These are phyloP conservation scores for Microsporum canis DNA, from an alignment of 2,329 filamentous ascomycete genomes.

Conservation along the genomic window DNA sequence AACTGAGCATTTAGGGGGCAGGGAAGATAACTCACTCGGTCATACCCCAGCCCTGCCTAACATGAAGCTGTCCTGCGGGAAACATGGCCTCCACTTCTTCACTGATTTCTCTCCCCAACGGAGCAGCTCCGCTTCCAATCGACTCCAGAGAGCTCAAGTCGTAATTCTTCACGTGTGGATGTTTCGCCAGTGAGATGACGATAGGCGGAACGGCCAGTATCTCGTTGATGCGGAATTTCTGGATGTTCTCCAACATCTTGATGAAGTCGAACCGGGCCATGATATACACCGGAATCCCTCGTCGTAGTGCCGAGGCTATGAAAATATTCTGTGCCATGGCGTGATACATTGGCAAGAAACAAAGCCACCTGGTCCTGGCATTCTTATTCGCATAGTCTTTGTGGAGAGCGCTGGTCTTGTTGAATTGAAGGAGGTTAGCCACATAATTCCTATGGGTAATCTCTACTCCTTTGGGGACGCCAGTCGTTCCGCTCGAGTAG, in stretches of 20 bases:
- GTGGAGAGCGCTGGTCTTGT: conserved; percentile 38
- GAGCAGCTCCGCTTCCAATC: conserved; percentile 58
- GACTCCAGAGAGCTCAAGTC: conserved; percentile 55
- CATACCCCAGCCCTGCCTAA: conserved; percentile 78
- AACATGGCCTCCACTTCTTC: conserved; percentile 50
- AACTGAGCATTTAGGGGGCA: not conserved
- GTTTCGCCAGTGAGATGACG: conserved; percentile 60
- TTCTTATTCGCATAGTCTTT: conserved; percentile 39
- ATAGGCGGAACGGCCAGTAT: conserved; percentile 63
- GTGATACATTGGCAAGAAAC: conserved; percentile 68
- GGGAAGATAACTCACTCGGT: conserved; percentile 46
- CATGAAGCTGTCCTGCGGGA: conserved; percentile 37
- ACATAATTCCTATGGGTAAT: conserved; percentile 69
- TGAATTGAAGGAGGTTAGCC: conserved; percentile 54
- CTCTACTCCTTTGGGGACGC: conserved; percentile 72
- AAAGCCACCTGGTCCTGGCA: conserved; percentile 41
- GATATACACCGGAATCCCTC: conserved; percentile 58
- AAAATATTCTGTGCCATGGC: conserved; percentile 62
- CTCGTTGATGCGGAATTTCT: conserved; percentile 57
- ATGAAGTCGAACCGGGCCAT: conserved; percentile 69
- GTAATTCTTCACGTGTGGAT: conserved; percentile 52
- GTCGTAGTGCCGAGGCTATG: conserved; percentile 46
- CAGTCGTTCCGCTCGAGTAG: conserved; percentile 64
- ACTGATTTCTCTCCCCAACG: conserved; percentile 47
- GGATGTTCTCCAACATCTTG: conserved; percentile 56